These are phyloP conservation scores for Ophiostoma australiae DNA, from an alignment of 2,329 filamentous ascomycete genomes.

Conservation along the genomic window DNA sequence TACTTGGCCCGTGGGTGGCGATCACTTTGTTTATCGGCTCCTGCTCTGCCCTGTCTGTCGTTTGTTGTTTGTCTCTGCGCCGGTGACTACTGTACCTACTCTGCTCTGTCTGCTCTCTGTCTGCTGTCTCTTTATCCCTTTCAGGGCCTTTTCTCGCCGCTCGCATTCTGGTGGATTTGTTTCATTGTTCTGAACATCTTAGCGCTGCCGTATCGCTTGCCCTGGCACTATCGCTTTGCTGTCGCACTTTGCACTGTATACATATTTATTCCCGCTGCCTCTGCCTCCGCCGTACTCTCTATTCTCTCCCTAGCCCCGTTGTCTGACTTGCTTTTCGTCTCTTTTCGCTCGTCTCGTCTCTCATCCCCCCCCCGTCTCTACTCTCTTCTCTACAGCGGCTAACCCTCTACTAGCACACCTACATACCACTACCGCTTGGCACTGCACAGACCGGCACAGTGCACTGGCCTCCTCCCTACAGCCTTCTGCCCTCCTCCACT, in stretches of 20 bases:
- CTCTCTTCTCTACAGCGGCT: not conserved
- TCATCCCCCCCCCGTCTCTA: too few relatives aligned
- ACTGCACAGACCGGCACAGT: conserved; percentile 8
- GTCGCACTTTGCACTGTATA: not conserved
- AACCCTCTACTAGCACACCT: not conserved
- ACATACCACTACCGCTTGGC: not conserved
- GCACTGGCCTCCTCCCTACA: not conserved
- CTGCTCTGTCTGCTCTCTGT: not conserved
- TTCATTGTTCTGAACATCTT: not conserved
- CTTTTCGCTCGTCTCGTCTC: not conserved
- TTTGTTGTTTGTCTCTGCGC: not conserved
- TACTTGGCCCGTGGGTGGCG: conserved; percentile 4
- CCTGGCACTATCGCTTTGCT: not conserved
- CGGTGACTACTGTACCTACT: not conserved
- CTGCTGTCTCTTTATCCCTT: not conserved
- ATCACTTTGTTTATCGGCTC: conserved; percentile 11
- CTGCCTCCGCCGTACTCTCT: not conserved
- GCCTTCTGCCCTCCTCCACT: conserved; percentile 17
- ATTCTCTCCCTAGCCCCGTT: not conserved
- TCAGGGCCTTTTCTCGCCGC: not conserved
- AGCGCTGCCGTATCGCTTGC: not conserved
- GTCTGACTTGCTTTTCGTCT: not conserved
- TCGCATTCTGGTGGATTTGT: not conserved
- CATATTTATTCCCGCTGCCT: not conserved
- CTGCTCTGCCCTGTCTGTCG: not conserved